Evolutionary conservation across 1,139 yeast species (phyloP).

Genomic region (Candida sanyaensis): DNA sequence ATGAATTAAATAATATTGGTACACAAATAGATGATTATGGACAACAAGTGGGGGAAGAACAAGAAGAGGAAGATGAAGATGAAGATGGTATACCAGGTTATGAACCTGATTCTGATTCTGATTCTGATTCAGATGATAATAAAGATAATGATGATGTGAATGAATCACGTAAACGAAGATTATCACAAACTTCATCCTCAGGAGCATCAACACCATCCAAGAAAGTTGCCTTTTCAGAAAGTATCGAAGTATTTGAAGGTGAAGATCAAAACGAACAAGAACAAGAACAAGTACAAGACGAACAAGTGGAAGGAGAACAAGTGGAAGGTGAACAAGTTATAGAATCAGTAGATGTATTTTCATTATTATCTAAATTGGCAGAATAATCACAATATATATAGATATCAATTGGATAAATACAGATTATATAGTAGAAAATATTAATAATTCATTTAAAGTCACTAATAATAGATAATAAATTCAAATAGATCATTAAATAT

Average conservation of each 20-base stretch:
- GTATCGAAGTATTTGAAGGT: slow-evolving; percentile 47
- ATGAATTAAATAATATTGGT: slow-evolving; percentile 34
- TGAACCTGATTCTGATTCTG: slow-evolving; percentile 30
- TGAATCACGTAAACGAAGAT: slow-evolving; percentile 24
- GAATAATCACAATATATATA: slow-evolving; percentile 10
- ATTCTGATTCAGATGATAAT: too few species aligned
- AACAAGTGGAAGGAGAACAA: too few species aligned
- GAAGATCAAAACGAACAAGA: slow-evolving; percentile 28
- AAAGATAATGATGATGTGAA: too few species aligned
- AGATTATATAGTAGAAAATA: too few species aligned
- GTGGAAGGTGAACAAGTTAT: slow-evolving; percentile 10
- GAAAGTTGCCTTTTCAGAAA: slow-evolving; percentile 48
- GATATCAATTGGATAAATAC: too few species aligned
- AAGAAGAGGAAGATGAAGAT: slow-evolving; percentile 19
- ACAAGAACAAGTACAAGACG: neutral
- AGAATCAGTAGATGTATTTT: slow-evolving; percentile 28
- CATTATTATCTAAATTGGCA: slow-evolving; percentile 36
- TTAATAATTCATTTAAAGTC: too few species aligned
- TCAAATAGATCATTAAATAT: too few species aligned
- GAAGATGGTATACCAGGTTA: slow-evolving; percentile 15
- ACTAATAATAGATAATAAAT: too few species aligned
- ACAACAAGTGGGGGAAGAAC: slow-evolving; percentile 10
- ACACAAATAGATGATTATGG: slow-evolving; percentile 37
- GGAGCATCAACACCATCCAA: slow-evolving; percentile 36
- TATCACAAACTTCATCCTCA: slow-evolving; percentile 24